A percentile compares a stretch with the other conserved stretches of the same genome.
Conservation (phyloP, 2,329 filamentous ascomycete genomes). For the Sarocladiaceae sp. region DNA sequence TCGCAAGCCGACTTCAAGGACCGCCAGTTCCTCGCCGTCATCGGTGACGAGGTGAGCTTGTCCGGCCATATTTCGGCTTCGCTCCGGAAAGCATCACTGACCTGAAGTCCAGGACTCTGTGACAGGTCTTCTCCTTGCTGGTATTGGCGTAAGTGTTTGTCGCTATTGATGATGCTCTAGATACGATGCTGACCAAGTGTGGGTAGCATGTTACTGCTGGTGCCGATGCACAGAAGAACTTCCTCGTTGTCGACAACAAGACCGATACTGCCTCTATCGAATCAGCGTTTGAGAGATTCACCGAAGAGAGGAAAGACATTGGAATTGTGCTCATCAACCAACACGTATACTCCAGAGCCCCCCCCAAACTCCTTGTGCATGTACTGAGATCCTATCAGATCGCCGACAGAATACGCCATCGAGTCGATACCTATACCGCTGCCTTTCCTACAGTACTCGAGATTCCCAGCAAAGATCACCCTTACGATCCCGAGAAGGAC, state of each 20-base stretch:
- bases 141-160: slow-evolving; percentile 73
- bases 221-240: slow-evolving; percentile 93
- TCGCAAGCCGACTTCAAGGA: slow-evolving; percentile 66
- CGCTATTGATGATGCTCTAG: neutral
- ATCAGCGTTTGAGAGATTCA: slow-evolving; percentile 84
- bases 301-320: slow-evolving; percentile 88
- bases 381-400: slow-evolving; percentile 54
- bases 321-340: slow-evolving; percentile 97
- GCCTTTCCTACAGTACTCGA: slow-evolving; percentile 96
- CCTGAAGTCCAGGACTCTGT: slow-evolving; percentile 72
- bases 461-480: slow-evolving; percentile 98
- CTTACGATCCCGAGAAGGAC: slow-evolving; percentile 98
- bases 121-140: slow-evolving; percentile 89
- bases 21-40: slow-evolving; percentile 93
- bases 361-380: neutral
- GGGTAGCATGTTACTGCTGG: slow-evolving; percentile 81
- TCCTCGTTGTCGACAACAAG: slow-evolving; percentile 92
- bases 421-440: slow-evolving; percentile 86
- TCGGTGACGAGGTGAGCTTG: slow-evolving; percentile 80
- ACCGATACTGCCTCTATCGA: slow-evolving; percentile 88
- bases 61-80: neutral
- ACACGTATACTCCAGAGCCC: slow-evolving; percentile 61
- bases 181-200: neutral
- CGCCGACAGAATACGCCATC: slow-evolving; percentile 87
- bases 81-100: slow-evolving; percentile 16